Base-by-base conservation (phyloP, 139 green algal genomes). In the Dunaliella sp. region DNA sequence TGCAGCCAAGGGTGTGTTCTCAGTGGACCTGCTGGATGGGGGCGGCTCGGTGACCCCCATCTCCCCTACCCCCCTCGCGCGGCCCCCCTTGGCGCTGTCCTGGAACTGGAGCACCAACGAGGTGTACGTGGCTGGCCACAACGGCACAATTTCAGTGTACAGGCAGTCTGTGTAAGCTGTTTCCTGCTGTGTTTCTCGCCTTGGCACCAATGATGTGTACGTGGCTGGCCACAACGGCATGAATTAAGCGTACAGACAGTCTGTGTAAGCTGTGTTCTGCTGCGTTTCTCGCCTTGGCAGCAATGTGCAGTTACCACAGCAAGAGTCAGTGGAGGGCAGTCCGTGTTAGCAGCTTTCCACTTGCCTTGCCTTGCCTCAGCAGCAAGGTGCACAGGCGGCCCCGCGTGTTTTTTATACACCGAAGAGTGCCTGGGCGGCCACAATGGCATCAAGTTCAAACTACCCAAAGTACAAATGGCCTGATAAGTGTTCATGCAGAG, bases 81-180 rank as follows among this genome's bases (percentile, higher is more conserved):
- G 35, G 3, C 87, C 87, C 0, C 76, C 38, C 36, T 0, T 76
- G 0, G 87, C 86, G 79, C 79, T 90, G 3, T 3, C 22, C 0
- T 90, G 84, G 84, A 90, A 90, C 84, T 77, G 30, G 3, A 36
- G 26, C 57, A 90, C 87, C 0, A 72, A 16, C 0, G 87, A 90
- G 87, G 33, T 90, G 31, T 90, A 90, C 31, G 87, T 84, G 1
- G 85, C 85, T 0, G 38, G 36, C 0, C 1, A 37, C 37, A 75
- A 76, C 3, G 85, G 85, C 3, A 59, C 85, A 32, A 58, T 88
- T n/a, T 79, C 80, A 35, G 85, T 88, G 72, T 88, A 83, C 85
- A 80, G 85, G 21, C 80, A 85, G 73, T 48, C 35, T 1, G 84
- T 76, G 25, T 36, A 26, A 1, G 35, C 73, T 32, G 30, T 3